Evolutionary conservation across 2,329 filamentous ascomycete species (phyloP).

Genomic region (Bipolaris gigantea): DNA sequence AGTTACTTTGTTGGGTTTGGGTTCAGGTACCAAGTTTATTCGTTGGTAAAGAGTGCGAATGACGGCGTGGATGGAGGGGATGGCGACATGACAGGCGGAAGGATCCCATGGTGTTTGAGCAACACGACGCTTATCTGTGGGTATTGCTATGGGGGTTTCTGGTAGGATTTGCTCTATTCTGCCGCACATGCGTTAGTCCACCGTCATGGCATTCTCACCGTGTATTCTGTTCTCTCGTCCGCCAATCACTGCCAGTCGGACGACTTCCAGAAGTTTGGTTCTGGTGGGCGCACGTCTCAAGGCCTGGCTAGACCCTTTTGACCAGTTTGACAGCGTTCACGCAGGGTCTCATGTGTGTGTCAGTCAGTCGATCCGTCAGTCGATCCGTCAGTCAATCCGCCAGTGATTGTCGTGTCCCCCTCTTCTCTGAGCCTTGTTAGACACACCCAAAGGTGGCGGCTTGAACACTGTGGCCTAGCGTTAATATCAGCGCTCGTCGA

Average conservation of each 20-base stretch:
- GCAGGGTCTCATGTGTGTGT: background rate
- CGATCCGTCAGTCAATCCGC: too few species aligned
- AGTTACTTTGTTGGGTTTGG: conserved; percentile 7
- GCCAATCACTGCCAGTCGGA: background rate
- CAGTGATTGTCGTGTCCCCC: background rate
- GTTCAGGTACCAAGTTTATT: background rate
- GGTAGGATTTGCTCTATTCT: background rate
- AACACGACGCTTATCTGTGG: conserved; percentile 9
- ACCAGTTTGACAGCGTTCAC: background rate
- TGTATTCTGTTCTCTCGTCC: background rate
- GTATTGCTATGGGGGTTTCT: background rate
- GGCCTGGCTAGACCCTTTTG: background rate
- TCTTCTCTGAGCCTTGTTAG: background rate
- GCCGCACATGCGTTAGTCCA: background rate
- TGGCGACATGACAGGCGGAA: background rate
- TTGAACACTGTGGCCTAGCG: conserved; percentile 7
- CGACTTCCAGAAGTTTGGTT: background rate
- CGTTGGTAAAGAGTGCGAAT: background rate
- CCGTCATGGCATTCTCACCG: background rate
- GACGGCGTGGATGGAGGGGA: background rate
- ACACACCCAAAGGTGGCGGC: background rate
- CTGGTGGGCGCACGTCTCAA: background rate
- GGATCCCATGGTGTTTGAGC: background rate
- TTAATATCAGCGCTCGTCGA: background rate
- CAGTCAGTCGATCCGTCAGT: background rate